Evolutionary conservation across 1,284 basidiomycete species (phyloP), one percentile per base, ranked within the genome.

Genomic region (Puccinia hordei): DNA sequence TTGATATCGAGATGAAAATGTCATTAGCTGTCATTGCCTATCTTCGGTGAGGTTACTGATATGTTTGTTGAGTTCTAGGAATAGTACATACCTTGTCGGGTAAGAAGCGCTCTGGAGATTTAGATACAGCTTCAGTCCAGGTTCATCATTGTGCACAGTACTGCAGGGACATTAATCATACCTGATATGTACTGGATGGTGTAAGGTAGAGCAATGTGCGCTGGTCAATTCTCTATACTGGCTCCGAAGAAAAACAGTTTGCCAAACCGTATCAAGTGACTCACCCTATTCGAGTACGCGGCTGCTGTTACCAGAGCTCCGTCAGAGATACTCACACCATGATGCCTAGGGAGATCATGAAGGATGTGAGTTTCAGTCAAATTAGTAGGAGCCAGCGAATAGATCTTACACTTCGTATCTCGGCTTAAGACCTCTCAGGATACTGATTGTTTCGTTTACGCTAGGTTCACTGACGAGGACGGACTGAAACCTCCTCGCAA

Each of bases 311-410:
- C 93, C 17, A 97, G 87, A 0, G 94, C 93, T 2, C 89, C 88
- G 84, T 97, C 94, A 4, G 92, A 90, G 81, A 97, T 95, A 83
- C 92, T 92, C 0, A 97, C 93, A 79, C 94, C 94, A 83, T 95
- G 94, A 84, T 96, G 94, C 0, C 78, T 80, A 59, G 30, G 46
- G 13, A 27, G 27, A 19, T 15, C 24, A 66, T 6, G 15, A 33
- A 13, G 24, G 27, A 22, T 44, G 13, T 59, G 17, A 57, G 44
- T 24, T 27, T 63, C 9, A 13, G 65, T 38, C 24, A 13, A 49
- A 35, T 51, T 38, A 15, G n/a, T n/a, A n/a, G 27, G 73, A 38
- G 55, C 24, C 9, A 35, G 46, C 41, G 46, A 44, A 27, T 5
- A 57, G 30, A 46, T 27, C 78, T 65, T 73, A 80, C 78, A 93